Evolutionary conservation across 2,329 filamentous ascomycete species (phyloP).

Genomic region (Talaromyces marneffei): DNA sequence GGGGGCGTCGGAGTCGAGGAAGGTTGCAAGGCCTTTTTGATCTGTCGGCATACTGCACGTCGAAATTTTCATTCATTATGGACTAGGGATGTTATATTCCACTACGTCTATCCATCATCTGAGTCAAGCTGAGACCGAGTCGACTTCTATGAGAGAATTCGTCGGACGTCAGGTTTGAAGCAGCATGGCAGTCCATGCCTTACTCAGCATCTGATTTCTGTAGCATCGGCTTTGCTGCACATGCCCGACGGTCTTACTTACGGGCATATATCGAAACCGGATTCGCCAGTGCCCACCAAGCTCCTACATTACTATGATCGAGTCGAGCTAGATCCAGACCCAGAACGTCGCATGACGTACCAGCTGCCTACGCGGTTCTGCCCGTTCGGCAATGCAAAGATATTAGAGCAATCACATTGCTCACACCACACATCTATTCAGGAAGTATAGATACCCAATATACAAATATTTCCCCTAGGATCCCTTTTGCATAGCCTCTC

Average conservation of each 20-base stretch:
- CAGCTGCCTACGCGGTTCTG: neutral
- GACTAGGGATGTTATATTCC: neutral
- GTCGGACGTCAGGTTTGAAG: neutral
- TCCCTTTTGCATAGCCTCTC: too few relatives aligned
- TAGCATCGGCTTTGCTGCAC: neutral
- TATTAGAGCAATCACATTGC: neutral
- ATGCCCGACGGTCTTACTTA: neutral
- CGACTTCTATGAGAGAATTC: neutral
- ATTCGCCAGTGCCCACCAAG: neutral
- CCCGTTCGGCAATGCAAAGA: neutral
- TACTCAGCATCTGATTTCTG: neutral
- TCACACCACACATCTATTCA: neutral
- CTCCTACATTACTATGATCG: neutral
- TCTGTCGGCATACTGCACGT: neutral
- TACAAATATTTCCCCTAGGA: neutral
- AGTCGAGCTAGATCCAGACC: neutral
- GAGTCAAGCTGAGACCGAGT: neutral
- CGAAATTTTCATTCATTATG: neutral
- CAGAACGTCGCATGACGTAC: neutral
- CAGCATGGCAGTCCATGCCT: neutral
- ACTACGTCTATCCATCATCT: neutral
- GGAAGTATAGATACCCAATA: neutral
- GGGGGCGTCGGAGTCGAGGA: slow-evolving; percentile 69
- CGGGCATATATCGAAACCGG: neutral
- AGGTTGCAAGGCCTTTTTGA: slow-evolving; percentile 89